Conservation (phyloP, 2,329 filamentous ascomycete genomes). For the Apiospora saccharicola region DNA sequence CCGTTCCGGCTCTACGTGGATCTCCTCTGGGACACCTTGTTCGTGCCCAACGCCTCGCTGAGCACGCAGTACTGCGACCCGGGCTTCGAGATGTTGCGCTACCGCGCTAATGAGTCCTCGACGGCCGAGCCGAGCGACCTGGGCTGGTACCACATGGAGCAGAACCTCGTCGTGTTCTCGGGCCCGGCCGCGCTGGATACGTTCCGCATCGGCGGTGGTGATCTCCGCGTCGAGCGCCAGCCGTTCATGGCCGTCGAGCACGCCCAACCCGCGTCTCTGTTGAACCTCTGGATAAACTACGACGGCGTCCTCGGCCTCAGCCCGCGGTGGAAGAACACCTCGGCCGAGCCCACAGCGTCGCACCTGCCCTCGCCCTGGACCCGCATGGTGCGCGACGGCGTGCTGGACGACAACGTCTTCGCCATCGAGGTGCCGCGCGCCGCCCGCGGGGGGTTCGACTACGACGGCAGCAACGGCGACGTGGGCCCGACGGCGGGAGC, state of each 20-base stretch:
- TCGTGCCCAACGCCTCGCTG: constrained; percentile 2
- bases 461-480: neutral
- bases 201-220: neutral
- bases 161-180: neutral
- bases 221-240: neutral
- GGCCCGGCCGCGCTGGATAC: neutral
- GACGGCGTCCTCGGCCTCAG: constrained; percentile 14
- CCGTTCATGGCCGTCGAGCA: constrained; percentile 8
- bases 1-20: constrained; percentile 1
- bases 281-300: neutral
- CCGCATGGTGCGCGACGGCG: neutral
- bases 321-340: neutral
- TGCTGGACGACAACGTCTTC: neutral
- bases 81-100: constrained; percentile 5
- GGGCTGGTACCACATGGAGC: neutral
- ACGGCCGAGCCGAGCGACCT: neutral
- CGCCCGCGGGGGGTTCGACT: neutral
- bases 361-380: neutral
- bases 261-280: neutral
- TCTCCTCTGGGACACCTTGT: neutral
- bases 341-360: constrained; percentile 3
- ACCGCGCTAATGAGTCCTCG: constrained; percentile 4
- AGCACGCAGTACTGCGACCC: neutral
- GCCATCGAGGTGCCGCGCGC: constrained; percentile 6
- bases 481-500: neutral